Base-by-base conservation (phyloP, 1,284 basidiomycete species). In the Rhizoctonia solani region DNA sequence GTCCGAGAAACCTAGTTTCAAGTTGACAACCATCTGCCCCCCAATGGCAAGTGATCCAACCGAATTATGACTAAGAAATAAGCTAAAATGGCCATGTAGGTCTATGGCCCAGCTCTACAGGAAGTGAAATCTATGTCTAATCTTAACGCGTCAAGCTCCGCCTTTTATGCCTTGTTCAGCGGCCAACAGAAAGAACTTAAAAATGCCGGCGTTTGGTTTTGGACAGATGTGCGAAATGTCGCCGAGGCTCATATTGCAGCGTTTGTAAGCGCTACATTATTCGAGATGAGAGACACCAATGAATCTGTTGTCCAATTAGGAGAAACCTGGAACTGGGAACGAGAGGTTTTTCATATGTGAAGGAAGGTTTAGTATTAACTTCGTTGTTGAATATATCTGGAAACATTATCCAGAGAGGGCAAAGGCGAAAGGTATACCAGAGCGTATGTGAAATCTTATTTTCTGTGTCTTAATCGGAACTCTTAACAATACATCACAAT, bases 1-100 rank as follows among this genome's bases (percentile, higher is more conserved):
- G 41, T 50, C 68, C 46, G 55, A 68, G 46, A 71, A 69, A 37
- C 71, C 71, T 54, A 39, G 27, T n/a, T 71, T 70, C 41, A 49
- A 68, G 23, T 21, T 71, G 49, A 67, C 66, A 6, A 67, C 71
- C 4, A 23, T 70, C 21, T 70, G 69, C 52, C 69, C 69, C 13
- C 67, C 69, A n/a, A 69, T 70, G 68, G 68, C 69, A 46, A 30
- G 65, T 16, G n/a, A 39, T 23, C 8, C n/a, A 6, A 46, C 8
- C 44, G 44, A 19, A 9, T 14, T 21, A 21, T 46, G 37, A 8
- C 16, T 19, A 21, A 9, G 44, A 9, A 6, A 39, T 46, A 46
- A 5, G 21, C n/a, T 9, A 5, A 46, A 14, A 25, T 25, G 29
- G 3, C 27, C 13, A 39, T 3, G 30, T 59, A 59, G 56, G 32